Evolutionary conservation across 306 rosid species (phyloP), one percentile per base, ranked within the genome.

Genomic region (Vicia faba): DNA sequence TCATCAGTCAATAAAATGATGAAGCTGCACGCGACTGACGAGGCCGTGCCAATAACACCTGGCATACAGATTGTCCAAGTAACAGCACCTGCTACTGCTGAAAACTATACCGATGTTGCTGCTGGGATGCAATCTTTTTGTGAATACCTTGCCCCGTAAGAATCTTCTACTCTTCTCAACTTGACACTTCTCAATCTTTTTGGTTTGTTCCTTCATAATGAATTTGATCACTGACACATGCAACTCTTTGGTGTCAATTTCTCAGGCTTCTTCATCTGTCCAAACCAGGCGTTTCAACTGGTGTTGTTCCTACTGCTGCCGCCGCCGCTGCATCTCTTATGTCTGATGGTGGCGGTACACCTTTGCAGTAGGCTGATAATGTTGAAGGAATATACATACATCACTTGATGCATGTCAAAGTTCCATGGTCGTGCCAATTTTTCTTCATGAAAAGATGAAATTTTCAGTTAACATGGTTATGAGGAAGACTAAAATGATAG

Each of bases 111-210:
- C 23, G 97, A 89, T 73, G 88, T 88, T 77, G 96, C 73, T 20
- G 63, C 88, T 3, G 89, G 92, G 12, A 53, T 93, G 73, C 82
- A 96, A 29, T 88, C 90, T 67, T 93, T 93, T 60, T 90, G 97
- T 11, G 99, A 93, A 86, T 82, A 89, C 85, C 97, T 93, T 84
- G 97, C 98, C 46, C 97, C 98, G 97, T 93, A 82, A 86, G 97
- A 11, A 50, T 72, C 68, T 60, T 41, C 71, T 26, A 54, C 33
- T 56, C 39, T 61, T 66, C 31, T 62, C 31, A 68, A 38, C 33
- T 67, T 36, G 55, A 53, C 20, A 12, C 19, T 31, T 51, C 11
- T 51, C 12, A 12, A 43, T 40, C 18, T 60, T 65, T 45, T 41
- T 68, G 50, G 51, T 51, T 20, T 40, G 7, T 61, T 73, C 57